Evolutionary conservation across 176 grass and related monocot species (phyloP).

Genomic region (Eleusine coracana): DNA sequence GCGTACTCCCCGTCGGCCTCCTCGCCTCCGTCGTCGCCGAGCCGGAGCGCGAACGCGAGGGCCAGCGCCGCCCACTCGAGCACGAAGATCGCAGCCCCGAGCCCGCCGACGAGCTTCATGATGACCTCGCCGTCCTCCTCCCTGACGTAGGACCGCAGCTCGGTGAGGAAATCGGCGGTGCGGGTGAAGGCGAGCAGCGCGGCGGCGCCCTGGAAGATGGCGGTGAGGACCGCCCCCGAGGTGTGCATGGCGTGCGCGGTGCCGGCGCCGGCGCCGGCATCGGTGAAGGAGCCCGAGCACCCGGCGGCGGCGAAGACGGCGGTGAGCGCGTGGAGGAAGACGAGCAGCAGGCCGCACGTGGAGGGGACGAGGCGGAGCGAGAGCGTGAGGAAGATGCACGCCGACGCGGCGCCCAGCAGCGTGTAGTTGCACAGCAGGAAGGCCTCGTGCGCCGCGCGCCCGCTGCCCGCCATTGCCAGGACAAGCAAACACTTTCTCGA

Average conservation of each 20-base stretch:
- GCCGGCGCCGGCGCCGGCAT: neutral
- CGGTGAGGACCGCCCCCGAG: conserved; percentile 61
- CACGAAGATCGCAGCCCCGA: conserved; percentile 71
- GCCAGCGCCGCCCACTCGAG: conserved; percentile 70
- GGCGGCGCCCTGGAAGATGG: conserved; percentile 76
- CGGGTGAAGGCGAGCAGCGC: conserved; percentile 64
- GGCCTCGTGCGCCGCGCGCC: conserved; percentile 49
- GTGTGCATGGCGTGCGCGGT: conserved; percentile 57
- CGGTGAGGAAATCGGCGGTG: conserved; percentile 58
- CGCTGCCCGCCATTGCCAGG: neutral
- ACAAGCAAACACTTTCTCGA: neutral
- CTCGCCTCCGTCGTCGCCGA: conserved; percentile 39
- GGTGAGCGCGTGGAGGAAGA: conserved; percentile 75
- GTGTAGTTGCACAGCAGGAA: conserved; percentile 81
- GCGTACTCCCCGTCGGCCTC: conserved; percentile 33
- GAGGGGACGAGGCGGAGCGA: conserved; percentile 79
- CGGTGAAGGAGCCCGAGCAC: conserved; percentile 62
- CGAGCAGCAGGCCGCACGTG: conserved; percentile 70
- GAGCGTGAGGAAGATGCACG: conserved; percentile 87
- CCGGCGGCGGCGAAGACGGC: conserved; percentile 59
- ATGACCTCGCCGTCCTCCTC: conserved; percentile 77
- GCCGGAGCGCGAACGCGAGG: conserved; percentile 62
- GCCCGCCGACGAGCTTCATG: conserved; percentile 65
- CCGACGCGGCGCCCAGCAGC: conserved; percentile 72
- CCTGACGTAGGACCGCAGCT: conserved; percentile 65